Conservation (phyloP, 108 stramenopile species). For the Skeletonema marinoi region DNA sequence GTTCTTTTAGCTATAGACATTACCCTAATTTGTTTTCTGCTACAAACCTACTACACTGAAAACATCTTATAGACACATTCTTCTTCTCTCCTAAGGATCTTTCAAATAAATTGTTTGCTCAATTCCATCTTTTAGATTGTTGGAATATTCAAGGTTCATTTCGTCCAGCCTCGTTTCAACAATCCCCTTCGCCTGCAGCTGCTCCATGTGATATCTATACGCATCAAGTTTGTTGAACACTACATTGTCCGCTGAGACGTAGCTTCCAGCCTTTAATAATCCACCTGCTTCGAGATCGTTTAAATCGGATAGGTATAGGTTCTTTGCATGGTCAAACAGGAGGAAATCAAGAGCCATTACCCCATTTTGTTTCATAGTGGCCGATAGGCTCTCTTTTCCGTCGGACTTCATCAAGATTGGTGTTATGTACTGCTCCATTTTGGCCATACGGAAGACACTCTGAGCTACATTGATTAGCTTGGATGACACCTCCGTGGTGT, state of each 20-base stretch:
- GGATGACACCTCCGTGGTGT: conserved; percentile 34
- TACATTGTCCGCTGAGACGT: conserved; percentile 90
- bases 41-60: no score
- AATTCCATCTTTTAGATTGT: conserved; percentile 52
- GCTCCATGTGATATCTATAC: conserved; percentile 69
- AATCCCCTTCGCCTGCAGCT: conserved; percentile 44
- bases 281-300: conserved; percentile 48
- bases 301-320: conserved; percentile 75
- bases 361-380: not conserved
- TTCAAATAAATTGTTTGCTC: not conserved
- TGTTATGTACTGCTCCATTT: conserved; percentile 36
- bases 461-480: conserved; percentile 34
- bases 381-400: not conserved
- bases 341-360: conserved; percentile 63
- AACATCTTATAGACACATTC: no score
- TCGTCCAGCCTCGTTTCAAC: conserved; percentile 66
- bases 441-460: conserved; percentile 30
- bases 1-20: no score
- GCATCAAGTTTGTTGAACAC: conserved; percentile 68
- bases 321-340: conserved; percentile 90
- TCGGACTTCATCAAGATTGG: conserved; percentile 28
- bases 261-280: conserved; percentile 46
- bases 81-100: not conserved
- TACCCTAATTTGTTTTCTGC: no score
- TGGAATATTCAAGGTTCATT: conserved; percentile 71